Percentiles rank a stretch among this genome's conserved stretches.
Conservation (phyloP, 305 asterid genomes). For the Fraxinus velutina region DNA sequence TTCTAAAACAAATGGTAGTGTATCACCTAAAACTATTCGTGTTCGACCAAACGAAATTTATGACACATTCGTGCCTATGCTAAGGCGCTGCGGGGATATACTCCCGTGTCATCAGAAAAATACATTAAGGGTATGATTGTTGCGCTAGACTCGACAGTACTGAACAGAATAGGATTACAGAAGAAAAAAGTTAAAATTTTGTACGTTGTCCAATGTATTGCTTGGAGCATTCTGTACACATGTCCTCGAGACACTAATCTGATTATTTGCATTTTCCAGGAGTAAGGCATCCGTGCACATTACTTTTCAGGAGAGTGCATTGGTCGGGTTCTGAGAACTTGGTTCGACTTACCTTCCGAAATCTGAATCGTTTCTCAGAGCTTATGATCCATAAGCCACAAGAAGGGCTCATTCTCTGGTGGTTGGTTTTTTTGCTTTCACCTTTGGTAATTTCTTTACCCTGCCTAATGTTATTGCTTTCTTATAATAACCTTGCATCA, state of each 20-base stretch:
- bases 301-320: constrained; percentile 40
- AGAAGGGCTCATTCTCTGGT: constrained; percentile 41
- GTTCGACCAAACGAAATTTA: background rate
- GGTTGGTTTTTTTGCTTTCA: constrained; percentile 45
- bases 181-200: background rate
- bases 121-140: background rate
- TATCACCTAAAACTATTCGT: background rate
- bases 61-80: background rate
- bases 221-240: background rate
- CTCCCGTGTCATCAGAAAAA: background rate
- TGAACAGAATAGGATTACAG: background rate
- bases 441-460: constrained; percentile 40
- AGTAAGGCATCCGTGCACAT: constrained; percentile 43
- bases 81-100: background rate
- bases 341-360: constrained; percentile 30
- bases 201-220: background rate
- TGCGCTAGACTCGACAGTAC: background rate
- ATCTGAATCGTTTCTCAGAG: constrained; percentile 53
- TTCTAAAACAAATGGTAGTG: constrained; percentile 40
- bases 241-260: background rate
- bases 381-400: constrained; percentile 51
- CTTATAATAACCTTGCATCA: background rate
- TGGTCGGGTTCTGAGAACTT: constrained; percentile 47
- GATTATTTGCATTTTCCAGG: constrained; percentile 28
- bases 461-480: background rate